These are phyloP conservation scores for Delitschia confertaspora DNA, from an alignment of 495 filamentous ascomycete species.

Conservation along the genomic window DNA sequence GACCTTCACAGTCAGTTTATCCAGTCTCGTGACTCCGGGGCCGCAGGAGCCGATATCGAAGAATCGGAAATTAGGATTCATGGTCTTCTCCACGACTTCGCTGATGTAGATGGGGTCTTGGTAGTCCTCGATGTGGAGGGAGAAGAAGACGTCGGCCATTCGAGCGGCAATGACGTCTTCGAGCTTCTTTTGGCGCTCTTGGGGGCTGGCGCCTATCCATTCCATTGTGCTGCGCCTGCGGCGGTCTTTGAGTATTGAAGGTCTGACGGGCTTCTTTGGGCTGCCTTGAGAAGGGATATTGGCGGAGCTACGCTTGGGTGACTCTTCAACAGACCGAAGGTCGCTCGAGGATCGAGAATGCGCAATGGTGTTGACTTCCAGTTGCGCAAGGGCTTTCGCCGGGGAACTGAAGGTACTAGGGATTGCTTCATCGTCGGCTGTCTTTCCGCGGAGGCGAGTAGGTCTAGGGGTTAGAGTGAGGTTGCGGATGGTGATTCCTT, in stretches of 20 bases:
- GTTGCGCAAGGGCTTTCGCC: constrained; percentile 56
- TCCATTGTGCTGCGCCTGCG: constrained; percentile 60
- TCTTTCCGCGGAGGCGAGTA: constrained; percentile 52
- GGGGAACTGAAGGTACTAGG: constrained; percentile 58
- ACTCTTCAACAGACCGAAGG: constrained; percentile 34
- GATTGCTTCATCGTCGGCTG: constrained; percentile 78
- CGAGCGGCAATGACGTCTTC: constrained; percentile 61
- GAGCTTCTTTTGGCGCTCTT: constrained; percentile 62
- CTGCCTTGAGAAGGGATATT: constrained; percentile 10
- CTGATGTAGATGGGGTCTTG: constrained; percentile 79
- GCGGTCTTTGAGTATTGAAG: constrained; percentile 27
- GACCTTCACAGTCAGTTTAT: constrained; percentile 58
- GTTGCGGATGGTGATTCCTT: constrained; percentile 81
- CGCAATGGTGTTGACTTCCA: constrained; percentile 47
- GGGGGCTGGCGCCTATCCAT: constrained; percentile 58
- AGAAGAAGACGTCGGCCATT: constrained; percentile 86
- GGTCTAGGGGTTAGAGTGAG: constrained; percentile 49
- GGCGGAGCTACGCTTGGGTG: constrained; percentile 10
- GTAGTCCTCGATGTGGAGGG: constrained; percentile 50
- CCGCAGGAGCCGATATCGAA: constrained; percentile 71
- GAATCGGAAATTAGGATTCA: constrained; percentile 82
- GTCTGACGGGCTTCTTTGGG: constrained; percentile 4
- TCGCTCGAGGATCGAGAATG: constrained; percentile 69
- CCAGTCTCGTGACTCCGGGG: constrained; percentile 53
- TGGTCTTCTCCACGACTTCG: constrained; percentile 67